Evolutionary conservation across 2,329 filamentous ascomycete species (phyloP).

Genomic region (Hypomyces perniciosus): DNA sequence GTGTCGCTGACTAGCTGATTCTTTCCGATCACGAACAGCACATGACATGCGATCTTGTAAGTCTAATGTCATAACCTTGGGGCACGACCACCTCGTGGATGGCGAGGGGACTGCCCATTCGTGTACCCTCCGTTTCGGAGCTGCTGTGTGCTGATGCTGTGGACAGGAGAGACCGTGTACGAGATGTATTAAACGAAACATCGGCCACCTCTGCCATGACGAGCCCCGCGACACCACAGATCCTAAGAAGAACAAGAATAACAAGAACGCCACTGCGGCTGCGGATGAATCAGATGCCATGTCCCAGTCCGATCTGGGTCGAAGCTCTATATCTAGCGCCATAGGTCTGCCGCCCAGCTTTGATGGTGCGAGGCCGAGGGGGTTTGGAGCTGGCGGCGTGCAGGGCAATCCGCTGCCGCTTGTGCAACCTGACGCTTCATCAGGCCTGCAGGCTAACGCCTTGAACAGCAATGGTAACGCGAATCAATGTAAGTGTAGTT

Average conservation of each 20-base stretch:
- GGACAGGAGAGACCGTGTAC: slow-evolving; percentile 87
- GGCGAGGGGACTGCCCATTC: not conserved
- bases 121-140: not conserved
- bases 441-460: slow-evolving; percentile 58
- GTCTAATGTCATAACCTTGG: slow-evolving; percentile 30
- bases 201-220: slow-evolving; percentile 96
- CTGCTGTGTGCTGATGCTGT: slow-evolving; percentile 21
- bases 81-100: not conserved
- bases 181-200: slow-evolving; percentile 96
- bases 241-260: slow-evolving; percentile 70
- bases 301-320: slow-evolving; percentile 41
- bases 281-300: slow-evolving; percentile 57
- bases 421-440: slow-evolving; percentile 64
- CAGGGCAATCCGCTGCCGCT: slow-evolving; percentile 56
- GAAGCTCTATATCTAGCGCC: slow-evolving; percentile 51
- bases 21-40: slow-evolving; percentile 47
- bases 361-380: slow-evolving; percentile 29
- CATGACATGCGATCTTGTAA: slow-evolving; percentile 89
- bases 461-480: slow-evolving; percentile 51
- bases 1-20: slow-evolving; percentile 22
- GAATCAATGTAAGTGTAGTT: slow-evolving; percentile 63
- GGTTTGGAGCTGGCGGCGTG: slow-evolving; percentile 36
- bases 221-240: slow-evolving; percentile 76
- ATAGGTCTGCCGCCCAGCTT: slow-evolving; percentile 47
- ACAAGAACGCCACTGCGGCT: slow-evolving; percentile 38